Conservation (phyloP, 2,329 filamentous ascomycete genomes). For the Fusarium mexicanum region DNA sequence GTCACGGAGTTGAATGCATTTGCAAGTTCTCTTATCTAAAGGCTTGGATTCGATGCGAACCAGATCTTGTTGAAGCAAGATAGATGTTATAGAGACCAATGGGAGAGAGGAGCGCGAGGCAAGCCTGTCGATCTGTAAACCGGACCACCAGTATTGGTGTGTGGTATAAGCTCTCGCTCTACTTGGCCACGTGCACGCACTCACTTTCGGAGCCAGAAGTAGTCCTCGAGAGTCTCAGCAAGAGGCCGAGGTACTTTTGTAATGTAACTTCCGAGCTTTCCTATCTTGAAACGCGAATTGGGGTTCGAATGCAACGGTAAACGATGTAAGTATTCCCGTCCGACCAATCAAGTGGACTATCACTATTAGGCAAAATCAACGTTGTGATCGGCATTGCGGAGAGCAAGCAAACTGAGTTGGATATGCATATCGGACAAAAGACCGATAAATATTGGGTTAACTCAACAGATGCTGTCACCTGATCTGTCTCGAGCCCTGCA, state of each 20-base stretch:
- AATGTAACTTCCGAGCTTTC: background rate
- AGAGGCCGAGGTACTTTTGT: background rate
- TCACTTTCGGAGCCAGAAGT: background rate
- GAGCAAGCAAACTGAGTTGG: background rate
- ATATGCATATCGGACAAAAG: background rate
- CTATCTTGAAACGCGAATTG: background rate
- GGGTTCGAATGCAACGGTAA: background rate
- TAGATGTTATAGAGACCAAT: background rate
- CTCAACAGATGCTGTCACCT: background rate
- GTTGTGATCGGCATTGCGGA: background rate
- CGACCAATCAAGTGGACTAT: background rate
- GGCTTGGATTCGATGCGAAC: fast-evolving
- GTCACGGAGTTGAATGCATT: background rate
- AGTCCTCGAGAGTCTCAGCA: background rate
- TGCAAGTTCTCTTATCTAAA: background rate
- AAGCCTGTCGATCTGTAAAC: background rate
- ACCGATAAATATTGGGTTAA: background rate
- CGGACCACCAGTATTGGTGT: fast-evolving
- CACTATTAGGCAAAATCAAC: background rate
- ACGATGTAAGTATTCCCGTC: background rate
- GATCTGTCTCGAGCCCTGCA: background rate
- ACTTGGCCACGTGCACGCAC: background rate
- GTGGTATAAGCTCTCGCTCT: background rate
- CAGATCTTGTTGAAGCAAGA: background rate
- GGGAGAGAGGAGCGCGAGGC: background rate